These are phyloP conservation scores for Aspergillus udagawae DNA, from an alignment of 2,329 filamentous ascomycete genomes.

Conservation along the genomic window DNA sequence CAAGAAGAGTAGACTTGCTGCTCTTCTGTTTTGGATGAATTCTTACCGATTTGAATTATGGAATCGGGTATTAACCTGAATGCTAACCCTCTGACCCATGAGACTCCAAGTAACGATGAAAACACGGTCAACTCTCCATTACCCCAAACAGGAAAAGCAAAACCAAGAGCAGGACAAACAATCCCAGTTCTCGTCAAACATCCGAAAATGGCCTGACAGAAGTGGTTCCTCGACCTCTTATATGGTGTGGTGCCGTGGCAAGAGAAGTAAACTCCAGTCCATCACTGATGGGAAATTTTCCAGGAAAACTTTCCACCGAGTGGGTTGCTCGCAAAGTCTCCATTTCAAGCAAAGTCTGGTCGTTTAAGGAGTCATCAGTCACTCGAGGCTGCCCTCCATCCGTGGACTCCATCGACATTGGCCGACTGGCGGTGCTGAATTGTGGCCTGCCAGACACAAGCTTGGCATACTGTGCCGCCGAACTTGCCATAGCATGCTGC, in stretches of 20 bases:
- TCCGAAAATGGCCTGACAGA: slow-evolving; percentile 28
- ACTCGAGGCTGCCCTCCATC: neutral
- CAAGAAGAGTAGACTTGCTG: slow-evolving; percentile 11
- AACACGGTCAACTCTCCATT: neutral
- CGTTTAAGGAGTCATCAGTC: slow-evolving; percentile 4
- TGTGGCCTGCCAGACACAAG: slow-evolving; percentile 8
- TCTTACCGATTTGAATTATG: neutral
- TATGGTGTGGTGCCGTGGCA: slow-evolving; percentile 20
- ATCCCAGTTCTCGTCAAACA: neutral
- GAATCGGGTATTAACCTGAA: neutral
- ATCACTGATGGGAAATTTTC: slow-evolving; percentile 31
- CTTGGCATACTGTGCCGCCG: slow-evolving; percentile 12
- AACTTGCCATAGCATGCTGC: slow-evolving; percentile 6
- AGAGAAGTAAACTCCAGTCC: slow-evolving; percentile 21
- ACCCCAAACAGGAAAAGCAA: neutral
- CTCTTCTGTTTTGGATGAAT: slow-evolving; percentile 1
- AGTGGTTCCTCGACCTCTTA: slow-evolving; percentile 22
- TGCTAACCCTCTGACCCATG: neutral
- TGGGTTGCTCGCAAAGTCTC: slow-evolving; percentile 9
- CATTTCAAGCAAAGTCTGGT: slow-evolving; percentile 12
- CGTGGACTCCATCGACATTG: slow-evolving; percentile 12
- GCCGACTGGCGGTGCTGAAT: slow-evolving; percentile 7
- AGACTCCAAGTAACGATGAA: neutral
- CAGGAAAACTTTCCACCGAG: slow-evolving; percentile 30
- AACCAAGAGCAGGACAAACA: neutral